Evolutionary conservation across 2,329 filamentous ascomycete species (phyloP).

Genomic region (Xylaria sp.): DNA sequence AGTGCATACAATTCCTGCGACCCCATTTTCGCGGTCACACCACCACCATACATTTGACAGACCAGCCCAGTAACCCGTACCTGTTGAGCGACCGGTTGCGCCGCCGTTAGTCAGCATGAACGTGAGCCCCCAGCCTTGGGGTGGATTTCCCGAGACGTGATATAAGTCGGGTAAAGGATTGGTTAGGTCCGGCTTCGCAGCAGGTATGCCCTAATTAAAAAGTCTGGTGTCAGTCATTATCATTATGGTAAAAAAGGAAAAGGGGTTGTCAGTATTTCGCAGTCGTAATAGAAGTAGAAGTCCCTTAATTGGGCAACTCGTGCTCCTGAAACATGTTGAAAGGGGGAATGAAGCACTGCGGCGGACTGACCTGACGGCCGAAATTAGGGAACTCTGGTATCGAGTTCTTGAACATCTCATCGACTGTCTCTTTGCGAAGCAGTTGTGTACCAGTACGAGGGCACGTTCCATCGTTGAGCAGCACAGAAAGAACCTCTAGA

Average conservation of each 20-base stretch:
- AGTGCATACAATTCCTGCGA: slow-evolving; percentile 62
- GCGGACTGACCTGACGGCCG: slow-evolving; percentile 49
- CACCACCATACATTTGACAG: slow-evolving; percentile 71
- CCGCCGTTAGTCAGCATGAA: slow-evolving; percentile 63
- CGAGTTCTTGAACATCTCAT: slow-evolving; percentile 73
- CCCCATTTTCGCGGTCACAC: slow-evolving; percentile 67
- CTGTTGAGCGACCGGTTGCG: slow-evolving; percentile 61
- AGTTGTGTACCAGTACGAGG: slow-evolving; percentile 65
- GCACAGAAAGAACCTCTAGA: slow-evolving; percentile 66
- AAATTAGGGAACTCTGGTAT: slow-evolving; percentile 66
- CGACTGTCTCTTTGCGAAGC: slow-evolving; percentile 66
- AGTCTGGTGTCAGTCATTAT: too few relatives aligned
- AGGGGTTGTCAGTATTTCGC: not conserved
- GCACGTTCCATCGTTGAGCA: slow-evolving; percentile 72
- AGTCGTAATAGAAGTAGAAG: not conserved
- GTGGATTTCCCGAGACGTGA: slow-evolving; percentile 54
- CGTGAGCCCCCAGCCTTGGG: slow-evolving; percentile 72
- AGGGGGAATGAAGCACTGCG: not conserved
- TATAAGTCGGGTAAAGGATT: slow-evolving; percentile 63
- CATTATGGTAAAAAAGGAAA: not conserved
- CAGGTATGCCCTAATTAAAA: slow-evolving; percentile 54
- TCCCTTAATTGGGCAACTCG: not conserved
- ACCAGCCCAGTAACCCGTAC: slow-evolving; percentile 67
- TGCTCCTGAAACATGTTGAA: not conserved
- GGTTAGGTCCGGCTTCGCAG: slow-evolving; percentile 60